These are phyloP conservation scores for Juncus inflexus DNA, from an alignment of 176 grass and related monocot genomes.

Conservation along the genomic window DNA sequence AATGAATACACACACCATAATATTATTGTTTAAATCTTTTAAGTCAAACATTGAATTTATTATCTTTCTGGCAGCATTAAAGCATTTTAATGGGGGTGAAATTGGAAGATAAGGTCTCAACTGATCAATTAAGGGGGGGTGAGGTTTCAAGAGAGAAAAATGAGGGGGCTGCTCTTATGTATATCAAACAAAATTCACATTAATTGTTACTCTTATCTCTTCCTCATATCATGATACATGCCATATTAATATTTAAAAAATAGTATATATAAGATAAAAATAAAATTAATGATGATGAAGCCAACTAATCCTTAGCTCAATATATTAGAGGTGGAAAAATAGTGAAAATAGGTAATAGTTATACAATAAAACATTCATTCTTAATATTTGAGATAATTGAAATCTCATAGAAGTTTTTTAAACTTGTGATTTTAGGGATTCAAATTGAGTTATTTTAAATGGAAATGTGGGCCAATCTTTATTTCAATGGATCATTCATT, in stretches of 20 bases:
- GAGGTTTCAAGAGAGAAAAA: conserved; percentile 35
- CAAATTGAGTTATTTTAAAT: no score
- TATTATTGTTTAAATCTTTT: not conserved
- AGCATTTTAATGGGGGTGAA: conserved; percentile 44
- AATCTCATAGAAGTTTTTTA: no score
- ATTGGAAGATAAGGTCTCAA: conserved; percentile 30
- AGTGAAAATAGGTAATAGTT: no score
- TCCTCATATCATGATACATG: conserved; percentile 38
- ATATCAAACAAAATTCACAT: conserved; percentile 60
- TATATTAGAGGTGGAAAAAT: no score
- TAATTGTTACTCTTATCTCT: conserved; percentile 53
- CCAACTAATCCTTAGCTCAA: no score
- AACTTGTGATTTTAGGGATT: no score
- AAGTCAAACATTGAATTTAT: conserved; percentile 74
- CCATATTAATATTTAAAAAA: conserved; percentile 21
- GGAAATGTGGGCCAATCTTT: no score
- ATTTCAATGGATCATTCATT: no score
- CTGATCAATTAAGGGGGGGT: conserved; percentile 13
- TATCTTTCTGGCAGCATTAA: conserved; percentile 54
- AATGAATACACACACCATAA: conserved; percentile 6
- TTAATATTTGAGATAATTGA: no score
- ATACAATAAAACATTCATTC: no score
- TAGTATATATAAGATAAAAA: no score
- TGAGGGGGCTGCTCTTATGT: conserved; percentile 39
- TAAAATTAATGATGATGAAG: no score